Percentiles rank a stretch among this genome's conserved stretches.
Evolutionary conservation across 495 filamentous ascomycete genomes (phyloP).

Genomic region (Penicillium manginii): DNA sequence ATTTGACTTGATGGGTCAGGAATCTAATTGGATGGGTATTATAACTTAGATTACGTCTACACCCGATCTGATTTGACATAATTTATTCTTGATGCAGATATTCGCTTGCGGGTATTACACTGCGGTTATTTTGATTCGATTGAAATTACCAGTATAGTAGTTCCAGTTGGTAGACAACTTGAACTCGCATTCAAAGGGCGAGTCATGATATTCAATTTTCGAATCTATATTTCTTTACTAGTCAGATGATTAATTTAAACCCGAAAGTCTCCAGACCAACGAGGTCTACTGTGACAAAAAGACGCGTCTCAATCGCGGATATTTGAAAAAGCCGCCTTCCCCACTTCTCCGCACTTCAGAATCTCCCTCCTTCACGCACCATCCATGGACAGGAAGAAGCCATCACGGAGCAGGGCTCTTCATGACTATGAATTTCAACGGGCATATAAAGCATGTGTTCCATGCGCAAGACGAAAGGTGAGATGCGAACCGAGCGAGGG

Average conservation of each 20-base stretch:
- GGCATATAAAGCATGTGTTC: slow-evolving; percentile 34
- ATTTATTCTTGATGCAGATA: too few relatives aligned
- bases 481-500: slow-evolving; percentile 23
- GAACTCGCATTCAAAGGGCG: too few relatives aligned
- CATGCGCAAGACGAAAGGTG: slow-evolving; percentile 34
- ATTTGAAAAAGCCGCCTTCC: slow-evolving; percentile 14
- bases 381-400: slow-evolving; percentile 11
- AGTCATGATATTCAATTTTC: too few relatives aligned
- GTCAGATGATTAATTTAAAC: neutral
- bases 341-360: slow-evolving; percentile 7
- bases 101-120: too few relatives aligned
- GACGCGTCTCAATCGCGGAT: slow-evolving; percentile 8
- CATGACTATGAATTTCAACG: slow-evolving; percentile 29
- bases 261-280: neutral
- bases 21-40: neutral
- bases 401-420: slow-evolving; percentile 9
- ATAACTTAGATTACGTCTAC: too few relatives aligned
- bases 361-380: neutral
- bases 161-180: too few relatives aligned
- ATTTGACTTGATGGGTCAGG: slow-evolving; percentile 20
- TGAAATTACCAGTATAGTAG: too few relatives aligned
- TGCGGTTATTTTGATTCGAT: too few relatives aligned
- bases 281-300: neutral
- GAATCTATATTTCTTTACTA: too few relatives aligned
- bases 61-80: too few relatives aligned